These are phyloP conservation scores for Salix caprea DNA, from an alignment of 345 rosid genomes.

Conservation along the genomic window DNA sequence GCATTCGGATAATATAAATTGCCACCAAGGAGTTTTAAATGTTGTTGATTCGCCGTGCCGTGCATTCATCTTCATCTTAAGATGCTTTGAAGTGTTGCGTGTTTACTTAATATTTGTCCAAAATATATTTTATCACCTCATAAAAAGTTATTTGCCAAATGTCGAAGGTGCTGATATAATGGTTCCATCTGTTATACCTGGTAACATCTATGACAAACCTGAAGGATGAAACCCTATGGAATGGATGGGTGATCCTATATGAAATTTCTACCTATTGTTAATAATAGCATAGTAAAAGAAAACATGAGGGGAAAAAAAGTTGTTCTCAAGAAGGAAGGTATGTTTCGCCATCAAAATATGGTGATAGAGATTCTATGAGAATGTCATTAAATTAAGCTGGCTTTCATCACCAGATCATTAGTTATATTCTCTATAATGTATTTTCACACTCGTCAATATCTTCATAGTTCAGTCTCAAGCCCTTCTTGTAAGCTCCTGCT, in stretches of 20 bases:
- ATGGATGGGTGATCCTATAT: not conserved
- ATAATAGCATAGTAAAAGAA: not conserved
- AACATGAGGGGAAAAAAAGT: not conserved
- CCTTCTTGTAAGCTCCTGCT: not conserved
- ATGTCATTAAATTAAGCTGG: not conserved
- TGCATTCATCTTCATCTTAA: too few relatives aligned
- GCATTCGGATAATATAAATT: too few relatives aligned
- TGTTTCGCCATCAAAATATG: not conserved
- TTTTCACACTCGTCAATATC: not conserved
- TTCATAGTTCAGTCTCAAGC: not conserved
- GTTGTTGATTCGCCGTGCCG: too few relatives aligned
- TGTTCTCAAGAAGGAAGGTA: not conserved
- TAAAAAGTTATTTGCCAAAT: not conserved
- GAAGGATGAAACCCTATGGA: not conserved
- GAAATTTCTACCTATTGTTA: not conserved
- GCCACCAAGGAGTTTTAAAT: too few relatives aligned
- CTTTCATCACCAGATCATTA: not conserved
- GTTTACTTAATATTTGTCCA: not conserved
- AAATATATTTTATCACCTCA: not conserved
- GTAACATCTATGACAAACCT: not conserved
- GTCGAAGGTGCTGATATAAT: not conserved
- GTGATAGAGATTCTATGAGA: not conserved
- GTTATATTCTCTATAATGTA: not conserved
- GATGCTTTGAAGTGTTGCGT: not conserved
- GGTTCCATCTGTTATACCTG: too few relatives aligned